A percentile compares a stretch with the other conserved stretches of the same genome.
Evolutionary conservation across 2,329 filamentous ascomycete species (phyloP).

Genomic region (Xylaria hypoxylon): DNA sequence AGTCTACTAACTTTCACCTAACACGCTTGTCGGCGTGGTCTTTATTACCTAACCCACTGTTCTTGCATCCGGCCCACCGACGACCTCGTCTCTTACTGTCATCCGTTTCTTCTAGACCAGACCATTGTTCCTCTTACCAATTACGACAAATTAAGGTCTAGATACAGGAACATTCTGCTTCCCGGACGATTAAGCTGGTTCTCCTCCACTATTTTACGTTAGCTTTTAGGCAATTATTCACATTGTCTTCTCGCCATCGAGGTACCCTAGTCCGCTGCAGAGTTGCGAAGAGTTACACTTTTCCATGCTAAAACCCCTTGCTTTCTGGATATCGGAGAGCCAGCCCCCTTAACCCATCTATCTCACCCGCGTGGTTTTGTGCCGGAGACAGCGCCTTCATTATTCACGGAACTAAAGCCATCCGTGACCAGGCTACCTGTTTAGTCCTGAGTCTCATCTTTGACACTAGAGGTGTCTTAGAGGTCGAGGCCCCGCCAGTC

Average conservation of each 20-base stretch:
- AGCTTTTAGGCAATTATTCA: slow-evolving; percentile 19
- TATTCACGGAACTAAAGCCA: slow-evolving; percentile 23
- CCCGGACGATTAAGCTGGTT: slow-evolving; percentile 18
- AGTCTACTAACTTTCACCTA: slow-evolving; percentile 17
- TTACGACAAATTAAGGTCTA: slow-evolving; percentile 11
- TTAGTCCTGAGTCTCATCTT: slow-evolving; percentile 22
- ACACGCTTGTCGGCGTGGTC: slow-evolving; percentile 15
- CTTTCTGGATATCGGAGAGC: slow-evolving; percentile 23
- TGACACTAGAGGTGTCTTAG: slow-evolving; percentile 11
- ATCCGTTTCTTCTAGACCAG: slow-evolving; percentile 9
- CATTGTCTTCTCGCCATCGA: slow-evolving; percentile 12
- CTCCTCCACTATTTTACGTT: slow-evolving; percentile 29
- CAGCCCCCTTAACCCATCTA: slow-evolving; percentile 18
- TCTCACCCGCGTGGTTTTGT: slow-evolving; percentile 9
- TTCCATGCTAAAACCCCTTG: slow-evolving; percentile 27
- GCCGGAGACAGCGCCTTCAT: slow-evolving; percentile 20
- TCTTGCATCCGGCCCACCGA: slow-evolving; percentile 18
- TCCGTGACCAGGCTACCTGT: slow-evolving; percentile 27
- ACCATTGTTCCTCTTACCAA: slow-evolving; percentile 16
- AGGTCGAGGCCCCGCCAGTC: slow-evolving; percentile 10
- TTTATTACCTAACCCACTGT: slow-evolving; percentile 33
- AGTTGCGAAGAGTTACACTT: slow-evolving; percentile 14
- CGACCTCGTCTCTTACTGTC: slow-evolving; percentile 1
- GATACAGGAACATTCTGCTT: slow-evolving; percentile 28
- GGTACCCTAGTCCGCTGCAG: slow-evolving; percentile 13